Evolutionary conservation across 768 basidiomycete species (phyloP), one percentile per base, ranked within the genome.

Genomic region (Naganishia randhawae): DNA sequence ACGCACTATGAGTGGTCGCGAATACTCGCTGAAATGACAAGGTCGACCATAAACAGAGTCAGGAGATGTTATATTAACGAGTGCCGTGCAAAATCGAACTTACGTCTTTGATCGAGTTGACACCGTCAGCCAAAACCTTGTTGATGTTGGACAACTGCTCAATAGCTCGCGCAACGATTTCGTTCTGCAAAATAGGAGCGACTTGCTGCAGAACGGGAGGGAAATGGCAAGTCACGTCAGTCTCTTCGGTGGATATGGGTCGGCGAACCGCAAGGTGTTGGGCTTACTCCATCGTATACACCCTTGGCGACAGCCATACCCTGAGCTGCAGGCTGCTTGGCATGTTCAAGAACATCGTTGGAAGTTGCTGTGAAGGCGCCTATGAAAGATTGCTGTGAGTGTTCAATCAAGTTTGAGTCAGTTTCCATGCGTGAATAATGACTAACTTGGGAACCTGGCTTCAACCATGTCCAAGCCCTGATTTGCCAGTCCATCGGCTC

Each of bases 331-430:
- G 63, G 63, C 65, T 78, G 76, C 72, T 77, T 73, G 66, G 75
- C 73, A 32, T 29, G 22, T 2, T 73, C 74, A 63, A 78, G 69
- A 16, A 77, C 71, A 27, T 77, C 76, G 41, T 72, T 63, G 52
- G 76, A 73, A n/a, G 73, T 73, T 41, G 75, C 76, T 71, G 75
- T 76, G 78, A 79, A 79, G n/a, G 78, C 73, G 74, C 76, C 76
- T 77, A 39, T 4, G 29, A 19, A 32, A 25, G 17, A 25, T 42
- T 11, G 53, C 50, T 32, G 27, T 27, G 37, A 41, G 69, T 39
- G 31, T 65, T 65, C 37, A 55, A 67, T 39, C 2, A 37, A 53
- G 16, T 54, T 52, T 17, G 62, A 50, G 25, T 6, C 29, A 72
- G 61, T n/a, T n/a, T n/a, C n/a, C n/a, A n/a, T n/a, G n/a, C n/a